phyloP scores from a whole-genome alignment of 352 stramenopile species.

The Phytophthora fragariaefolia region DNA sequence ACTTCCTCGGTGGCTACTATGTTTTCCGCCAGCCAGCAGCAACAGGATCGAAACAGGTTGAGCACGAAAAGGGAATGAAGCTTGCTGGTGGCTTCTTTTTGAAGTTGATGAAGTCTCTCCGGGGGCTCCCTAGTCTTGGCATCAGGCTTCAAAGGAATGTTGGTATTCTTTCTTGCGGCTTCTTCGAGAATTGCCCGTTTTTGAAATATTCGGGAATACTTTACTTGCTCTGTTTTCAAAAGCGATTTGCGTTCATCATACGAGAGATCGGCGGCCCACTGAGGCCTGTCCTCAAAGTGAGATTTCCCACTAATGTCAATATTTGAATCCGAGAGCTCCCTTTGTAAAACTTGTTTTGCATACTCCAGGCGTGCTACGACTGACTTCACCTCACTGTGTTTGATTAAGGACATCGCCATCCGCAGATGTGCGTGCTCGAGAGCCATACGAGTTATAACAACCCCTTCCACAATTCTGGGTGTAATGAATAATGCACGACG shows the following conservation, averaged over 20 bases:
- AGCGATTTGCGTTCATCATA: conserved; percentile 15
- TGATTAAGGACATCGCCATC: conserved; percentile 46
- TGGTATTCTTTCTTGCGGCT: neutral
- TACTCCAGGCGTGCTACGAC: conserved; percentile 27
- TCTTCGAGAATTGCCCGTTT: conserved; percentile 26
- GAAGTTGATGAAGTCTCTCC: conserved; percentile 31
- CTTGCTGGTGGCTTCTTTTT: conserved; percentile 44
- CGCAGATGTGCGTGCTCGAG: conserved; percentile 45
- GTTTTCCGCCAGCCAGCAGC: conserved; percentile 71
- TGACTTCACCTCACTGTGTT: conserved; percentile 37
- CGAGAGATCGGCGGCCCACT: conserved; percentile 14
- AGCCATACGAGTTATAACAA: conserved; percentile 39
- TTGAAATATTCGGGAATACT: conserved; percentile 34
- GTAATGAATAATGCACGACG: conserved; percentile 35
- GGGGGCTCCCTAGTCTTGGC: conserved; percentile 1
- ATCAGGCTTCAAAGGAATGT: neutral
- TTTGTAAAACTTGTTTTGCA: conserved; percentile 25
- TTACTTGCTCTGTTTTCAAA: conserved; percentile 24
- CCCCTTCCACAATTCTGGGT: conserved; percentile 25
- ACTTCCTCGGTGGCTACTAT: conserved; percentile 29
- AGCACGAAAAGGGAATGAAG: conserved; percentile 59
- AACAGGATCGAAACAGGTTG: conserved; percentile 66
- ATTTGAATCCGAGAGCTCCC: neutral
- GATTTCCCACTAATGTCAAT: neutral
- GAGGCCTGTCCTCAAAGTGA: neutral